Evolutionary conservation across 192 early-diverging fungal species (phyloP), one percentile per base, ranked within the genome.

Genomic region (Rhizophagus prolifer): DNA sequence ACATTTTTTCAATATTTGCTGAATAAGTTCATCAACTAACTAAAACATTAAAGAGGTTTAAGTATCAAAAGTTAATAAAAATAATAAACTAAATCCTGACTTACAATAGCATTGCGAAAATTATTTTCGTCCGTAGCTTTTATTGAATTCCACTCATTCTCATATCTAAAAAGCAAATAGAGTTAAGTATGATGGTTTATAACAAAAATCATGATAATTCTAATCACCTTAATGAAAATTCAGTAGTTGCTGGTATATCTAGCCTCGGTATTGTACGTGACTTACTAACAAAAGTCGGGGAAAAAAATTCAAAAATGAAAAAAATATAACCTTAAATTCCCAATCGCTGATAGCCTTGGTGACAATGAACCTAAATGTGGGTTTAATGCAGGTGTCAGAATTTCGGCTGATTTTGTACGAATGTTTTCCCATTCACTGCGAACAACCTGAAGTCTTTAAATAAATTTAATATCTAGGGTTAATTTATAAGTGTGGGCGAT

Each of bases 41-140:
- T 76, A 67, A 58, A 66, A 8, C 9, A 74, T 74, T 31, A 63
- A 34, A 74, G 41, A 38, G 36, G 9, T 21, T 46, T n/a, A 23
- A 38, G 9, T 38, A 30, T 64, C 21, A 28, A 30, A 1, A 25
- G 5, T 23, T 4, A 64, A 26, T 9, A 16, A 64, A 64, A 25
- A 6, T 6, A 64, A 16, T 30, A 31, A 26, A 13, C 19, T 7
- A 54, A 71, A 54, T 47, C 12, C 14, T 31, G 26, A 64, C 74
- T 75, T 47, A 67, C 75, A 19, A 44, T n/a, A 50, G 75, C 64
- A 25, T 76, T 50, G n/a, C 30, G 50, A 76, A 67, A 76, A 30
- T 76, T 76, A 58, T 28, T 46, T 36, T 76, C 64, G 46, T 76
- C 34, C 25, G 13, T 21, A 13, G 46, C 46, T 67, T 65, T 41